Percentiles rank a stretch among this genome's conserved stretches.
phyloP scores from a whole-genome alignment of 192 early-diverging fungal species.

The Coemansia sp. region DNA sequence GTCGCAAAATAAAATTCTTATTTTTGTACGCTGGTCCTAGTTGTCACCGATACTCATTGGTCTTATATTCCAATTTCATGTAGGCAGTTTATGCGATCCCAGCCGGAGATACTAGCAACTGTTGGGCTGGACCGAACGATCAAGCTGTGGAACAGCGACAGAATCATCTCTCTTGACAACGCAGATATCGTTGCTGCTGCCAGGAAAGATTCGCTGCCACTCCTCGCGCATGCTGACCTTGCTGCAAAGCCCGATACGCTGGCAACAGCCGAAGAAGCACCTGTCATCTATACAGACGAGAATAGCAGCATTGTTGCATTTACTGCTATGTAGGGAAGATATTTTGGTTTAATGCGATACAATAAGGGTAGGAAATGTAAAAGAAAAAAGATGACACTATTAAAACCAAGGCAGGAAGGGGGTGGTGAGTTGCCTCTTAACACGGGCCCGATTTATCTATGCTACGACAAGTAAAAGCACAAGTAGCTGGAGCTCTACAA shows the following conservation, averaged over 20 bases:
- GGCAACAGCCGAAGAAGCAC: conserved; percentile 11
- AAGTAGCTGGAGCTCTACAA: too few relatives aligned
- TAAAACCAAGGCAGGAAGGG: neutral
- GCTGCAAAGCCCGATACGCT: conserved; percentile 34
- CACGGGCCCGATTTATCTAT: too few relatives aligned
- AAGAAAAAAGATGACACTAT: conserved; percentile 1
- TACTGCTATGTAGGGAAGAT: neutral
- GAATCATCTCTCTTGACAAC: conserved; percentile 3
- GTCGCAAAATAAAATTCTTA: neutral
- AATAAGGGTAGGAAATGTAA: conserved; percentile 1
- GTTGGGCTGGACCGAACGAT: conserved; percentile 42
- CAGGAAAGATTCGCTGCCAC: neutral
- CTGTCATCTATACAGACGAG: conserved; percentile 28
- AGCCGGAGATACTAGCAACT: conserved; percentile 32
- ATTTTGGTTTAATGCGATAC: conserved; percentile 10
- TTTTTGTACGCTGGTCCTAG: neutral
- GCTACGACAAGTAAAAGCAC: too few relatives aligned
- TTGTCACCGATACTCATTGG: neutral
- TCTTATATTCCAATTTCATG: neutral
- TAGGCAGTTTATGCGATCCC: conserved; percentile 42
- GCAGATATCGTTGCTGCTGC: neutral
- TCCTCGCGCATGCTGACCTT: conserved; percentile 7
- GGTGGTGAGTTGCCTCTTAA: too few relatives aligned
- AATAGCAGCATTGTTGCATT: conserved; percentile 18
- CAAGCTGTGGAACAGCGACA: conserved; percentile 36